Evolutionary conservation across 495 filamentous ascomycete genomes (phyloP), one percentile per base, ranked within the genome.

Genomic region (Aspergillus bridgeri): DNA sequence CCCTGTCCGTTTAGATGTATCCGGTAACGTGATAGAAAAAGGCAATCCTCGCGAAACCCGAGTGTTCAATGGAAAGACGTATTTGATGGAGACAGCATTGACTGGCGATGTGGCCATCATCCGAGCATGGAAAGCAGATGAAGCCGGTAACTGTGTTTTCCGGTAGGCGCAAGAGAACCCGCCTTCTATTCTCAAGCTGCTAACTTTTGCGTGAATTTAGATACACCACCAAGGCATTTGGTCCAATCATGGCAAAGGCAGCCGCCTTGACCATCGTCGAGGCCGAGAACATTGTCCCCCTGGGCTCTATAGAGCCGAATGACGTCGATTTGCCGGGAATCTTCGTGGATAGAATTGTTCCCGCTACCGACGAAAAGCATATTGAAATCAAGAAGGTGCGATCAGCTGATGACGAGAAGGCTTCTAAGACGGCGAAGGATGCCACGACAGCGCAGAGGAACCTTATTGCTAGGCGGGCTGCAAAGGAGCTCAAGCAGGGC

Each of bases 401-500:
- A 13, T 85, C 84, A 65, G 80, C 81, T 29, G 73, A 78, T n/a
- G 73, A 72, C 3, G 67, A 65, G 3, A 69, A 69, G 45, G 79
- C 78, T 63, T 72, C 68, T 8, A 74, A 70, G 2, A 74, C 89
- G 0, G 82, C 82, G 8, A 80, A 77, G 2, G 85, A 84, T 21
- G 81, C 85, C 43, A 83, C 81, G 11, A 85, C 86, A 19, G 78
- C 78, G 21, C 88, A 89, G 75, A 79, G 92, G 53, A 89, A 93
- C 69, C 77, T 87, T 4, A 96, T 96, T 66, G 90, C 90, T 6
- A 81, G 81, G 54, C 75, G 92, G 42, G 91, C 92, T 0, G 92
- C 92, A 9, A 95, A 92, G 77, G 92, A 96, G 72, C 90, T 96
- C 66, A 89, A 95, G 77, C 89, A 94, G 60, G 92, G 92, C 59